Evolutionary conservation across 1,139 yeast species (phyloP), one percentile per base, ranked within the genome.

Genomic region (Meyerozyma carpophila): DNA sequence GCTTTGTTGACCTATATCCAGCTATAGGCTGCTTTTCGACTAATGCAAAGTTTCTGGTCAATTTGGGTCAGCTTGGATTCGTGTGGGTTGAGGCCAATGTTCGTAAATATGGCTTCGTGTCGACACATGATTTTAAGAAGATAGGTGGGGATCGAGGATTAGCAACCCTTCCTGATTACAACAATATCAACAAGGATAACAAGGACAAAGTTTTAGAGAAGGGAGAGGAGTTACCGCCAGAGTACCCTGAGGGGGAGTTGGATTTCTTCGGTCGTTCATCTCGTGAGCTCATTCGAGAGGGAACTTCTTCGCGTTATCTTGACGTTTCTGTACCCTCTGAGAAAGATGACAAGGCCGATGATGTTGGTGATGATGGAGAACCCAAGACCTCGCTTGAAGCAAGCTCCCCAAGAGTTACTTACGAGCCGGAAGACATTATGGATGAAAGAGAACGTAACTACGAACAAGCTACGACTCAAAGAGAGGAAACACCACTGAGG

Each of bases 51-150:
- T 77, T 93, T 42, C 85, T 84, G 54, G 91, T 86, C 11, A 93
- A 93, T 60, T 66, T 93, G 45, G 98, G 98, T 1, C 96, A 90
- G 58, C 68, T 82, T 41, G 98, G 98, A 1, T 93, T 82, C 65
- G 96, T 93, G 2, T 91, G 87, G 71, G 88, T 93, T 46, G 98
- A 93, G 62, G 98, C 97, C 6, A 91, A 93, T 61, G 96, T 89
- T 27, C 77, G 89, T 54, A 91, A 90, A 61, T 88, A 95, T 74
- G 96, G 96, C 3, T 84, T 93, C 53, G 95, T 96, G 25, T 74
- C 80, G 13, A 70, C 73, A 13, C 32, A 37, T 40, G 75, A 69
- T 46, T 65, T 58, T 46, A 62, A 70, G 26, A 73, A 67, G 44
- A 55, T 71, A 13, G 58, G 64, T 47, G 71, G 77, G 43, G 68